Conservation (phyloP, 768 basidiomycete species). For the Hypholoma fasciculare region DNA sequence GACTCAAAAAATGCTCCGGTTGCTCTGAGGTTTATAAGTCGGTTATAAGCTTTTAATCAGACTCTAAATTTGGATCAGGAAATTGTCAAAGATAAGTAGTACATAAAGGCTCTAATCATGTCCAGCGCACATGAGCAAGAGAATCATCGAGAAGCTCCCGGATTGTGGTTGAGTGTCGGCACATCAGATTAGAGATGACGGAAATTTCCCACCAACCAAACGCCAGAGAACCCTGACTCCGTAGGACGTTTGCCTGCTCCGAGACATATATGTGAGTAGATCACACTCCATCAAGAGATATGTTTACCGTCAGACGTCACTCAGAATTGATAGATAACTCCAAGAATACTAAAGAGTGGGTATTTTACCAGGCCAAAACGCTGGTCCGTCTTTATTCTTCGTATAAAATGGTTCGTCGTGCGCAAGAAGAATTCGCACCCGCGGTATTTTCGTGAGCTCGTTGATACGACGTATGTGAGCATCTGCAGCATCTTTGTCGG, state of each 20-base stretch:
- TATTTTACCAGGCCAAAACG: conserved; percentile 24
- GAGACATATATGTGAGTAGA: no score
- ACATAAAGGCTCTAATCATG: not conserved
- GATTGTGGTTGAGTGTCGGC: no score
- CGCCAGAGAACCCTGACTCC: no score
- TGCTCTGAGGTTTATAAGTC: not conserved
- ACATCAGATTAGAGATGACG: no score
- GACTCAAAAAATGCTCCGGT: not conserved
- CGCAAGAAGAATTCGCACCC: conserved; percentile 49
- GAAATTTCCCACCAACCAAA: no score
- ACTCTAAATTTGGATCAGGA: not conserved
- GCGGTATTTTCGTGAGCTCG: conserved; percentile 33
- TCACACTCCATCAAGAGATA: no score
- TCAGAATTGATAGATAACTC: not conserved
- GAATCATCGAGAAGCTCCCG: not conserved
- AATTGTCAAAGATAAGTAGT: not conserved
- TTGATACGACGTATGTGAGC: conserved; percentile 39
- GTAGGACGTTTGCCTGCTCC: no score
- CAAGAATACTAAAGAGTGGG: conserved; percentile 2
- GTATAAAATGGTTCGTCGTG: conserved; percentile 56
- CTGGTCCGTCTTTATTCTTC: conserved; percentile 38
- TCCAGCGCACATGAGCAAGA: not conserved
- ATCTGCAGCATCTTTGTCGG: conserved; percentile 42
- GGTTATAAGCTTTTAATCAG: not conserved
- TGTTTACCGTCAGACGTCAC: no score